Evolutionary conservation across 352 stramenopile species (phyloP), one percentile per base, ranked within the genome.

Genomic region (Globisporangium uncinulatum): DNA sequence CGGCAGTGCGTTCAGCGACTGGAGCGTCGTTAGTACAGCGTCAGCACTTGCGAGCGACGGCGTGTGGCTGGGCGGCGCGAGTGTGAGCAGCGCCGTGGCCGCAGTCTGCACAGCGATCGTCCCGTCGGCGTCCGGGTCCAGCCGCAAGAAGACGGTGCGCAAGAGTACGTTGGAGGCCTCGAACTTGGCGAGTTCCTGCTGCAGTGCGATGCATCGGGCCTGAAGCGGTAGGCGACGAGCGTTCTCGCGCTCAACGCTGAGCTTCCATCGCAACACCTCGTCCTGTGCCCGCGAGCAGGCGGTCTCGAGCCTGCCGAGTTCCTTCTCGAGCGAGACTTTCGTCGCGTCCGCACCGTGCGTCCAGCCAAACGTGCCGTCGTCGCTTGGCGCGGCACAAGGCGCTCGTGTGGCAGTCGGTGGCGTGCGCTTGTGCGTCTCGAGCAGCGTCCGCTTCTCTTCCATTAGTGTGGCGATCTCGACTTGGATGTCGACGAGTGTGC

Each of bases 401-500:
- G 43, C 17, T 10, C 17, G 19, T 2, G 8, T 32, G 11, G 34
- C 54, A 24, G 19, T 19, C 21, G 51, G 36, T 1, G 44, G 24
- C 4, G 66, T 61, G 6, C 44, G 46, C 56, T 84, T 74, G 9
- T 41, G 55, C 5, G 45, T 17, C 19, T 49, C 45, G 2, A 60
- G 43, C 21, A 88, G 34, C 14, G 45, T 43, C 0, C 76, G 68
- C 24, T 89, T 87, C 42, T 79, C 66, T 11, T 73, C 61, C 2
- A 85, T 44, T 2, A 85, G 54, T 7, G 71, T 59, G 0, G 69
- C 69, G 34, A 89, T 77, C 44, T 83, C 73, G 4, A 85, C 57
- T 29, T 87, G 74, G 1, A 86, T 31, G 2, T 87, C 74, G 6
- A 79, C 66, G 10, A 86, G 62, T 13, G 76, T 73, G 37, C 63